Base-by-base conservation (phyloP, 352 stramenopile genomes). In the Phytophthora pinifolia region DNA sequence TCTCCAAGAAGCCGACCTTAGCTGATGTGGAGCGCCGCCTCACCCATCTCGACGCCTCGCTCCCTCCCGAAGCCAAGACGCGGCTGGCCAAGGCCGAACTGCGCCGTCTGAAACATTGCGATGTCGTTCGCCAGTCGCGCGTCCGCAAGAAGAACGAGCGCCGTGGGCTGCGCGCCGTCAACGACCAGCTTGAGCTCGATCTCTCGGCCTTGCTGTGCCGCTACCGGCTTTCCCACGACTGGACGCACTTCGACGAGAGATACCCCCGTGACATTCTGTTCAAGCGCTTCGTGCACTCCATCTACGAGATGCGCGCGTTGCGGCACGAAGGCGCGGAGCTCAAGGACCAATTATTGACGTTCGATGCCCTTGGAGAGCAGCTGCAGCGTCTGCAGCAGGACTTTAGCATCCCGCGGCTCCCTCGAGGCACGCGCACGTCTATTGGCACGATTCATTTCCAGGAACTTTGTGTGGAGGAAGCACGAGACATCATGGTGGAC, bases 81-180 rank as follows among this genome's bases (percentile, higher is more conserved):
- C 77, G 78, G 18, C 66, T 88, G 67, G 74, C 70, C 34, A 81
- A 86, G 42, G 78, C 81, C 38, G 81, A 91, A 54, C 69, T 87
- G 47, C 83, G 80, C 50, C 78, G 81, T 15, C 76, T 91, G 27
- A 88, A 87, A 54, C 81, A 91, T 62, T 88, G 76, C 60, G 81
- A 89, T 67, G 89, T 70, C 2, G 81, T 91, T 63, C 78, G 81
- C 12, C 78, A 91, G 70, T 89, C 78, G 22, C 81, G 81, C 37
- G 72, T 84, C n/a, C 74, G 79, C 45, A 91, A 91, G 54, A 91
- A 91, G 65, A 67, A 70, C 43, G 70, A 88, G 36, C 74, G 80
- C 32, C 76, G 77, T 17, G 72, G 78, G 22, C 52, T 90, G 42
- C 69, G 74, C 17, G 47, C 69, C 2, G 74, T 90, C 29, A 82